Percentiles rank a stretch among this genome's conserved stretches.
These are phyloP conservation scores for Chenopodium berlandieri DNA, from an alignment of 148 eudicot genomes.

Conservation along the genomic window DNA sequence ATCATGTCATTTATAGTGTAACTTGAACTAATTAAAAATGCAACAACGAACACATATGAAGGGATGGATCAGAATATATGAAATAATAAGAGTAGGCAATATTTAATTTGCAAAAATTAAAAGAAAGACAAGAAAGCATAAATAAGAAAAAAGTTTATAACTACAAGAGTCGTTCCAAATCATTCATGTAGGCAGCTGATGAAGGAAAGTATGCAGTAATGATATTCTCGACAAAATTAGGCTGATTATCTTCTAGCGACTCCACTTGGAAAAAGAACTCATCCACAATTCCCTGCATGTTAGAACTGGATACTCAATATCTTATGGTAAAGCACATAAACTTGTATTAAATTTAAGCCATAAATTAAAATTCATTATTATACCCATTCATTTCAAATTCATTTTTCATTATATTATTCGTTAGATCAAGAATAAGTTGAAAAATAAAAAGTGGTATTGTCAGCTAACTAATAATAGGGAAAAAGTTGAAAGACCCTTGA, in stretches of 20 bases:
- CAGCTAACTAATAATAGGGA: no score
- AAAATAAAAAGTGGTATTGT: no score
- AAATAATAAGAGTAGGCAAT: neutral
- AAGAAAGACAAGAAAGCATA: neutral
- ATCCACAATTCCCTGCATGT: conserved; percentile 21
- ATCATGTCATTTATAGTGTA: neutral
- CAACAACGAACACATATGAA: neutral
- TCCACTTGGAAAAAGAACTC: conserved; percentile 10
- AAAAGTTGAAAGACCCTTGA: no score
- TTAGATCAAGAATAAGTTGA: no score
- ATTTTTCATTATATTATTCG: no score
- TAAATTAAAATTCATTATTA: no score
- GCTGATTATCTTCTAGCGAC: neutral
- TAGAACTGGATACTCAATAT: neutral
- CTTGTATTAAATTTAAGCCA: no score
- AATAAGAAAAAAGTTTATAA: neutral
- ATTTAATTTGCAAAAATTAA: neutral
- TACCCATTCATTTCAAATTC: no score
- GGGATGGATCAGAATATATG: neutral
- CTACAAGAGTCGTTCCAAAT: conserved; percentile 11
- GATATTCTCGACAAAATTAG: conserved; percentile 19
- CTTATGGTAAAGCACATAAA: neutral
- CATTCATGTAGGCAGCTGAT: neutral
- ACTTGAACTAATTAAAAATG: neutral
- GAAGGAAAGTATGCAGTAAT: conserved; percentile 10